A percentile compares a stretch with the other conserved stretches of the same genome.
These are phyloP conservation scores for Neonothopanus nambi DNA, from an alignment of 1,284 basidiomycete genomes.

Conservation along the genomic window DNA sequence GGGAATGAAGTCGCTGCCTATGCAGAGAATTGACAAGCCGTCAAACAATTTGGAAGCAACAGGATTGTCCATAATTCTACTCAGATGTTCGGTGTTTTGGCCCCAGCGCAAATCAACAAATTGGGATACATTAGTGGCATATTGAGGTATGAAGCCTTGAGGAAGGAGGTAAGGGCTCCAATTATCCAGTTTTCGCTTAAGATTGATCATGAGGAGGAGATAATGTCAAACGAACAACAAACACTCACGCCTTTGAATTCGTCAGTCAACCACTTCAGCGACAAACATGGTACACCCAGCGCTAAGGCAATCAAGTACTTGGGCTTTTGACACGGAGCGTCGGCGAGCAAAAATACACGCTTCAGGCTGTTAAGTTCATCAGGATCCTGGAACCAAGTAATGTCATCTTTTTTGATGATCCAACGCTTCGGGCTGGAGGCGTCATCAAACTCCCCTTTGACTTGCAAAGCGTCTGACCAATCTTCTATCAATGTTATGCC, in stretches of 20 bases:
- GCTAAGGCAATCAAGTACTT: slow-evolving; percentile 84
- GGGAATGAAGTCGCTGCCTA: slow-evolving; percentile 58
- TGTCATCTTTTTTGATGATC: slow-evolving; percentile 47
- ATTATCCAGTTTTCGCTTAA: slow-evolving; percentile 32
- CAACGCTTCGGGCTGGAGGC: slow-evolving; percentile 37
- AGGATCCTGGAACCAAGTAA: slow-evolving; percentile 42
- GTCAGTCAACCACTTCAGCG: slow-evolving; percentile 58
- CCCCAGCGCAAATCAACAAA: slow-evolving; percentile 75
- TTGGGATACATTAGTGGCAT: slow-evolving; percentile 53
- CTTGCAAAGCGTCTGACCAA: slow-evolving; percentile 7
- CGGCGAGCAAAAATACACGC: slow-evolving; percentile 70
- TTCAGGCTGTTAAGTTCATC: slow-evolving; percentile 34
- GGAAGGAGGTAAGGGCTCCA: slow-evolving; percentile 71
- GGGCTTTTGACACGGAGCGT: slow-evolving; percentile 64
- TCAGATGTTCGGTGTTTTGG: slow-evolving; percentile 49
- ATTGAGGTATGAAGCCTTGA: slow-evolving; percentile 60
- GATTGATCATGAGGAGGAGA: slow-evolving; percentile 21
- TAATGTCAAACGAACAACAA: slow-evolving; percentile 3
- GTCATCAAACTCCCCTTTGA: not conserved
- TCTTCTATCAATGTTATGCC: slow-evolving; percentile 5
- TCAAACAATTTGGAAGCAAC: slow-evolving; percentile 59
- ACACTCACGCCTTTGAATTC: slow-evolving; percentile 41
- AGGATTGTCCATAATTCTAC: slow-evolving; percentile 54
- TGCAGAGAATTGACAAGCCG: slow-evolving; percentile 52
- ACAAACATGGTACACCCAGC: slow-evolving; percentile 84